phyloP scores from a whole-genome alignment of 2,329 filamentous ascomycete species.

The Sporothrix variecibatus region DNA sequence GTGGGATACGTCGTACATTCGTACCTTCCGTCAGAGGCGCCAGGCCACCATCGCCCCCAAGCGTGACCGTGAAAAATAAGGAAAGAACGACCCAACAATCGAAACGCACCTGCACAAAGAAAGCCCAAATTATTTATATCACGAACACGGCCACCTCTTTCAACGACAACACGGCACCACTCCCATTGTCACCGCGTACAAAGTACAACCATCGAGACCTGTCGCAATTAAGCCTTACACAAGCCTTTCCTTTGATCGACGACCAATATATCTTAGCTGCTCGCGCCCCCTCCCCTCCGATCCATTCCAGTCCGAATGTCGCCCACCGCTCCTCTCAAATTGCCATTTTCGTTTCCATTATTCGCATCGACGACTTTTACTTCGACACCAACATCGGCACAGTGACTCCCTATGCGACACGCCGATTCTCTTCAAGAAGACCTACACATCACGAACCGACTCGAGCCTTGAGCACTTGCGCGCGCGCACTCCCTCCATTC shows the following conservation, averaged over 20 bases:
- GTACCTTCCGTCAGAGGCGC: neutral
- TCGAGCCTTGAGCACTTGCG: no score
- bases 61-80: neutral
- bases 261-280: neutral
- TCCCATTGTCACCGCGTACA: neutral
- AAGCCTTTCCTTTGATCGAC: neutral
- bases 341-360: neutral
- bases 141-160: neutral
- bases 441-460: neutral
- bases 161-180: neutral
- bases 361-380: neutral
- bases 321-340: neutral
- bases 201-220: neutral
- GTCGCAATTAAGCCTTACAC: neutral
- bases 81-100: neutral
- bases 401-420: neutral
- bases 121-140: slow-evolving; percentile 16
- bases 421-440: no score
- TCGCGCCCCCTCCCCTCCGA: neutral
- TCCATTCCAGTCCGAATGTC: slow-evolving; percentile 5
- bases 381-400: neutral
- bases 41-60: slow-evolving; percentile 3
- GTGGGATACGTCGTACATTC: neutral
- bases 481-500: neutral
- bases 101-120: slow-evolving; percentile 1